phyloP scores from a whole-genome alignment of 2,329 filamentous ascomycete species.

The Didymella pomorum region DNA sequence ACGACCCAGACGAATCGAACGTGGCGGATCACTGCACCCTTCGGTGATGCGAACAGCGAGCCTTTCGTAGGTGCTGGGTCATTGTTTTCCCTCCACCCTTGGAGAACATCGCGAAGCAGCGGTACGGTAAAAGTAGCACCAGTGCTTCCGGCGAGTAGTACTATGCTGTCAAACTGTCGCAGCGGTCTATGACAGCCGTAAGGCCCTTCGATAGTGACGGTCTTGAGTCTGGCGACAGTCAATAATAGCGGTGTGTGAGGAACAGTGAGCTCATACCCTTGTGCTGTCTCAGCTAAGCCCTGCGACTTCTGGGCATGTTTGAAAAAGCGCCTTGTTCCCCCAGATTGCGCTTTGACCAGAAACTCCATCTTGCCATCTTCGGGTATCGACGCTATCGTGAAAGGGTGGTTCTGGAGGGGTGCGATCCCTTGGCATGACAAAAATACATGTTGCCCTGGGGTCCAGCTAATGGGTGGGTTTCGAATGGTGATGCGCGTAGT shows the following conservation, averaged over 20 bases:
- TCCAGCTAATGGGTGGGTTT: conserved; percentile 65
- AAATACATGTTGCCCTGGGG: conserved; percentile 69
- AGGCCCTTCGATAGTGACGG: conserved; percentile 62
- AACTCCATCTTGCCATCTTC: conserved; percentile 65
- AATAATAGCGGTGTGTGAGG: not conserved
- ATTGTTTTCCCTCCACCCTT: conserved; percentile 52
- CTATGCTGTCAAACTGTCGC: conserved; percentile 67
- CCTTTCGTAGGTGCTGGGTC: conserved; percentile 5
- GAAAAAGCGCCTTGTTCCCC: conserved; percentile 62
- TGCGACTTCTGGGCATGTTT: conserved; percentile 58
- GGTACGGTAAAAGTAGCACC: conserved; percentile 67
- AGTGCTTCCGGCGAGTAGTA: conserved; percentile 67
- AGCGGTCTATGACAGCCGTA: conserved; percentile 62
- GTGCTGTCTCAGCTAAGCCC: conserved; percentile 18
- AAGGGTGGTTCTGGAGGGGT: conserved; percentile 70
- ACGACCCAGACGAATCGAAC: conserved; percentile 67
- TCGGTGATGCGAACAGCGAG: conserved; percentile 31
- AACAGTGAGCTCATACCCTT: conserved; percentile 21
- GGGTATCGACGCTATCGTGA: conserved; percentile 67
- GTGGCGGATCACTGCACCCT: conserved; percentile 55
- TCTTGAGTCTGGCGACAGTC: conserved; percentile 29
- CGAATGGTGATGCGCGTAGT: conserved; percentile 65
- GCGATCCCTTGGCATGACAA: conserved; percentile 64
- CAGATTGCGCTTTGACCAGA: conserved; percentile 62
- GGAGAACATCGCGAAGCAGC: conserved; percentile 63